Base-by-base conservation (phyloP, 129 eudicot species). In the Scalesia atractyloides region DNA sequence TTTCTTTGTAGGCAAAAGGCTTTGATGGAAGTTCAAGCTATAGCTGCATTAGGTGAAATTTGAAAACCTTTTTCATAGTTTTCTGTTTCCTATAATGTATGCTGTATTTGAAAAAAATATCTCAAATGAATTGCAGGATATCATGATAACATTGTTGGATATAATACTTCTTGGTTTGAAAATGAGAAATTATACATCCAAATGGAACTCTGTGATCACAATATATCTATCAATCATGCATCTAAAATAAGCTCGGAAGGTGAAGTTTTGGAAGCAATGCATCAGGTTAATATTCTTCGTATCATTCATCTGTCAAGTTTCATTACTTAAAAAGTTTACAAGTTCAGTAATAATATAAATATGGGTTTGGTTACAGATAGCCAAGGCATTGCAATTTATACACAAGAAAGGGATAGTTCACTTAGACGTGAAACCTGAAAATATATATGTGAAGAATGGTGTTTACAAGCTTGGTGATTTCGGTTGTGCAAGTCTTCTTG, bases 1-100 rank as follows among this genome's bases (percentile, higher is more conserved):
- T 7, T 41, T 48, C 46, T 41, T 50, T 74, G 56, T 84, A 92
- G 98, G 88, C 86, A 84, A 66, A 92, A 92, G 81, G 98, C 98
- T 75, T 76, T 92, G 79, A 92, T 92, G 98, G 98, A 92, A 77
- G 98, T 92, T 78, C 98, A 92, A 82, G 91, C 98, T 68, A 70
- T 92, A 81, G 95, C 95, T 51, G 95, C 98, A 70, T 69, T 89
- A 87, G 96, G 98, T 92, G 79, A 69, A 64, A 43, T 64, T 17
- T 26, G 68, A 39, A 24, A 7, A 15, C 18, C 18, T 34, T 67
- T 5, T 5, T 13, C 14, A n/a, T 69, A 41, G 10, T 24, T 62
- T 4, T 47, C 18, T 15, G 6, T 9, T 49, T 41, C 65, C 48
- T 34, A 8, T 41, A 7, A 15, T 59, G 37, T 26, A 24, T 44